Evolutionary conservation across 2,329 filamentous ascomycete species (phyloP).

Genomic region (Beauveria australis): DNA sequence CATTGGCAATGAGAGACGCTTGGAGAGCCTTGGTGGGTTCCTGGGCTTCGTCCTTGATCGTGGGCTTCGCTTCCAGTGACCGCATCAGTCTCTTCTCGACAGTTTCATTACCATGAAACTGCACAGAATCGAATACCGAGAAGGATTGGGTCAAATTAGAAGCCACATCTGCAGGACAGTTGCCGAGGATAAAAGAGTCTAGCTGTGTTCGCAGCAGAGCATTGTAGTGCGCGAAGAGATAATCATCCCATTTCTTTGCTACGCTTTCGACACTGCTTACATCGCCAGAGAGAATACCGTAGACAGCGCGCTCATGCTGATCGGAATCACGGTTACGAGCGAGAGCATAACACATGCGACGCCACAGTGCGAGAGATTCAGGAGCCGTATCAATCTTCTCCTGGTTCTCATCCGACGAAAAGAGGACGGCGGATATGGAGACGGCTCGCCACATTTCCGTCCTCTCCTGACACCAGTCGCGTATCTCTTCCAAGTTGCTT

Average conservation of each 20-base stretch:
- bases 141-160: slow-evolving; percentile 51
- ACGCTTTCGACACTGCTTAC: slow-evolving; percentile 67
- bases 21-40: slow-evolving; percentile 68
- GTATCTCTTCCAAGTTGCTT: slow-evolving; percentile 63
- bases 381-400: slow-evolving; percentile 26
- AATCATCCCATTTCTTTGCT: slow-evolving; percentile 76
- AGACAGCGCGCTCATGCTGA: slow-evolving; percentile 81
- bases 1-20: slow-evolving; percentile 62
- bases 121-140: slow-evolving; percentile 54
- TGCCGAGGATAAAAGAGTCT: slow-evolving; percentile 56
- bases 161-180: slow-evolving; percentile 44
- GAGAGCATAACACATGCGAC: slow-evolving; percentile 65
- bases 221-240: slow-evolving; percentile 81
- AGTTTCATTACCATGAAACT: slow-evolving; percentile 47
- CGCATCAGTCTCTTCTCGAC: slow-evolving; percentile 52
- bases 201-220: slow-evolving; percentile 75
- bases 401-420: slow-evolving; percentile 41
- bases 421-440: slow-evolving; percentile 66
- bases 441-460: slow-evolving; percentile 86
- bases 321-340: slow-evolving; percentile 62
- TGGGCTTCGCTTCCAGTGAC: slow-evolving; percentile 47
- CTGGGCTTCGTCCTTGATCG: slow-evolving; percentile 49
- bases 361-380: slow-evolving; percentile 56
- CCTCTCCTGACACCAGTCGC: slow-evolving; percentile 77
- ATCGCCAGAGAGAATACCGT: slow-evolving; percentile 83